Evolutionary conservation across 2,329 filamentous ascomycete species (phyloP), one percentile per base, ranked within the genome.

Genomic region (Fusarium pilosicola): DNA sequence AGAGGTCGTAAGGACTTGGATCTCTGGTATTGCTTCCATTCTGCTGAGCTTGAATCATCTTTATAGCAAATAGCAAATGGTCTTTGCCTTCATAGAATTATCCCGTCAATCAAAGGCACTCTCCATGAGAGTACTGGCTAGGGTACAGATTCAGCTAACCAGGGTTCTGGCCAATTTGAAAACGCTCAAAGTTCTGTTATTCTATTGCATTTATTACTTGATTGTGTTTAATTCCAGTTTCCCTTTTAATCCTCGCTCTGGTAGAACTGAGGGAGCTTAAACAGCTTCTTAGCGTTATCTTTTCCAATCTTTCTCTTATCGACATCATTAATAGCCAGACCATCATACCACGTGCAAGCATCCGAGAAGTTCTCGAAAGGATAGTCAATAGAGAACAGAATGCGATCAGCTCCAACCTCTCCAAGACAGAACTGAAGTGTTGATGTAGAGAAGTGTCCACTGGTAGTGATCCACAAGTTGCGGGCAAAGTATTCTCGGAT

Each of bases 401-500:
- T 85, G 0, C 87, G 79, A 60, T 88, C 86, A 10, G 85, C 80
- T 13, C 86, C 84, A 34, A 89, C 80, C 71, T 88, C 83, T 26
- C 82, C 80, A 26, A 87, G 81, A 51, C 84, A 85, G 59, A 84
- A 89, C 69, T 88, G 81, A 49, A 89, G 78, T 2, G 86, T 87
- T 2, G 84, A 79, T 0, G 87, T 88, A 1, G 85, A 88, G 73
- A 89, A 90, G 76, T 89, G 86, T 0, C 88, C 88, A 62, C 83
- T 85, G 2, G 88, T 89, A 7, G 88, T 90, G 71, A 89, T 85
- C 86, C 86, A 90, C 64, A 90, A 81, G 77, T 89, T 89, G 44
- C 84, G 73, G 28, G 81, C 82, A 78, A 89, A 90, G 78, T 89
- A 90, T 24, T 89, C 84, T 26, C 82, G 82, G 72, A 86, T 83